Conservation (phyloP, 257 asterid genomes). For the Solanum pennellii region DNA sequence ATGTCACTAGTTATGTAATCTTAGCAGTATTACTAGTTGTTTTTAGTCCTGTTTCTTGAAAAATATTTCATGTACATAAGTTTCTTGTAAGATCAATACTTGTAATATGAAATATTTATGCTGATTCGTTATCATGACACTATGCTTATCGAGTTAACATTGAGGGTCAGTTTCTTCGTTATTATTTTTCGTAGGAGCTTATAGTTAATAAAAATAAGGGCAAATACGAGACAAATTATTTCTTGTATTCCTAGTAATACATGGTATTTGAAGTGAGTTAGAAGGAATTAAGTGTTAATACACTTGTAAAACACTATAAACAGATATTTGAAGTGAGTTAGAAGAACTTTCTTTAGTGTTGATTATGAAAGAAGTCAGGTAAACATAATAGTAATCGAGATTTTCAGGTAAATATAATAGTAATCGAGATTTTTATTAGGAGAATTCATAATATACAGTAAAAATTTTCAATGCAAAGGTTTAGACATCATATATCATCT, state of each 20-base stretch:
- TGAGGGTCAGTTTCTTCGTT: background rate
- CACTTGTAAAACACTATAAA: background rate
- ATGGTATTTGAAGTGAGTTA: background rate
- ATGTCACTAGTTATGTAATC: background rate
- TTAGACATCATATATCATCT: background rate
- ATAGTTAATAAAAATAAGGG: background rate
- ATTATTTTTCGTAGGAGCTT: background rate
- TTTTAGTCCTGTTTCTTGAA: background rate
- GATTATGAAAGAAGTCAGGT: background rate
- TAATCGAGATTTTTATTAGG: background rate
- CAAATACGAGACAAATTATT: background rate
- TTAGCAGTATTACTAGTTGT: background rate
- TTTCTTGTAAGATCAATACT: background rate
- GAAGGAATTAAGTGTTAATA: background rate
- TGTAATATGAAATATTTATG: background rate
- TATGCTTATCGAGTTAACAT: background rate
- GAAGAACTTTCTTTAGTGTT: background rate
- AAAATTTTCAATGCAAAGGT: background rate
- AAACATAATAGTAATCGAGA: background rate
- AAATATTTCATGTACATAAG: background rate
- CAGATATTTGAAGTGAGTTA: background rate
- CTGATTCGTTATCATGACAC: background rate
- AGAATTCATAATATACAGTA: background rate
- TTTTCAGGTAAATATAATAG: background rate
- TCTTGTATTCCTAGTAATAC: background rate